These are phyloP conservation scores for Selenicereus undatus DNA, from an alignment of 148 eudicot genomes.

Conservation along the genomic window DNA sequence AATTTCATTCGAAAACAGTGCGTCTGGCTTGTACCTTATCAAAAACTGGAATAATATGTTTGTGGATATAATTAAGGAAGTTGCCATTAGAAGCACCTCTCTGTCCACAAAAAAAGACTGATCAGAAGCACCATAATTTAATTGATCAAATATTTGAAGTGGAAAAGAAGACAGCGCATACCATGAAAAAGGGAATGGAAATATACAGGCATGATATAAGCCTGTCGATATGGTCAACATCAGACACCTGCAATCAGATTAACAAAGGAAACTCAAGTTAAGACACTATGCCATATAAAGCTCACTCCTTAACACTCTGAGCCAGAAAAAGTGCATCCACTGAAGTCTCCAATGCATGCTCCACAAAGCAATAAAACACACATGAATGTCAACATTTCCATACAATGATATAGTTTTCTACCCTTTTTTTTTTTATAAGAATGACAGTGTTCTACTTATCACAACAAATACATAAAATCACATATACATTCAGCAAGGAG, in stretches of 20 bases:
- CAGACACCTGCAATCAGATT: constrained; percentile 49
- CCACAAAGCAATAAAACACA: neutral
- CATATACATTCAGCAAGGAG: neutral
- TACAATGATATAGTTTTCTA: neutral
- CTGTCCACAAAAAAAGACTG: constrained; percentile 34
- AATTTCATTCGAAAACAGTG: neutral
- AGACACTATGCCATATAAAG: neutral
- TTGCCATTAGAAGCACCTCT: constrained; percentile 90
- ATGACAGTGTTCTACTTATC: neutral
- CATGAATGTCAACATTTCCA: neutral
- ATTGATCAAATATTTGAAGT: neutral
- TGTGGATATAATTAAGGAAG: constrained; percentile 72
- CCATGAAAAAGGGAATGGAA: constrained; percentile 85
- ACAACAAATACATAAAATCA: neutral
- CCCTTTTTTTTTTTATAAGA: no score
- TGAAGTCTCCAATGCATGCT: neutral
- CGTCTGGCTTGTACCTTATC: constrained; percentile 50
- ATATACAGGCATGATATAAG: constrained; percentile 78
- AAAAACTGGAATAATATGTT: constrained; percentile 78
- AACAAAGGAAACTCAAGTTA: neutral
- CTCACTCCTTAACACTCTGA: neutral
- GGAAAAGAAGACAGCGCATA: constrained; percentile 20
- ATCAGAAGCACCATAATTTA: neutral
- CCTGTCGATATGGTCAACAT: constrained; percentile 81
- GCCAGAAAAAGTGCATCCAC: neutral